Evolutionary conservation across 2,329 filamentous ascomycete species (phyloP).

Genomic region (Aspergillus sp.): DNA sequence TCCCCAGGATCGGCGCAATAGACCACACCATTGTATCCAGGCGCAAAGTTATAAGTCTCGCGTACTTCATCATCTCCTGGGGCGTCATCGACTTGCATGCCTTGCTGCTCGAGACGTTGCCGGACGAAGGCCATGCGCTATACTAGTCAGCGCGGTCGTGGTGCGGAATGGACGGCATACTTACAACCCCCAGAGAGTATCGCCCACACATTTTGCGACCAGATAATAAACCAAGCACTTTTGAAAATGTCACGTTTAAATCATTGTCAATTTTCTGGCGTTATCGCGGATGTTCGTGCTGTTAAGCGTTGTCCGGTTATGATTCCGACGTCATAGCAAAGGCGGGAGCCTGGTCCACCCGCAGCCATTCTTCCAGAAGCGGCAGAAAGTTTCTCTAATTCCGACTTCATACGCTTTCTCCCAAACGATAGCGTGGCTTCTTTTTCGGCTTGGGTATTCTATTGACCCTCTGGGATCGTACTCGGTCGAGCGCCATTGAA

Average conservation of each 20-base stretch:
- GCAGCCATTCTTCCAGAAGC: background rate
- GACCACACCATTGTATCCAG: slow-evolving; percentile 75
- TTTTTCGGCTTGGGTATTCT: slow-evolving; percentile 1
- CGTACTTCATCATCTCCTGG: slow-evolving; percentile 64
- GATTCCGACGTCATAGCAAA: slow-evolving; percentile 22
- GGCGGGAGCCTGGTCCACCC: slow-evolving; percentile 20
- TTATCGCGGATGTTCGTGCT: background rate
- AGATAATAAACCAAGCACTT: background rate
- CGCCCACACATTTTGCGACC: slow-evolving; percentile 57
- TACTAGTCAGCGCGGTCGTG: background rate
- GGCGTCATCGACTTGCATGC: slow-evolving; percentile 65
- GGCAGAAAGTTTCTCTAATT: slow-evolving; percentile 8
- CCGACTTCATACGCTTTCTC: slow-evolving; percentile 4
- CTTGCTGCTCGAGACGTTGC: slow-evolving; percentile 63
- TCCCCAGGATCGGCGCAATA: slow-evolving; percentile 70
- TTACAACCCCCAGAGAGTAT: slow-evolving; percentile 57
- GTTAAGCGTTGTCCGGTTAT: background rate
- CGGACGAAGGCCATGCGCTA: slow-evolving; percentile 73
- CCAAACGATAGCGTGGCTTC: background rate
- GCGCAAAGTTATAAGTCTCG: slow-evolving; percentile 88
- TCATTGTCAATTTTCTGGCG: too few relatives aligned
- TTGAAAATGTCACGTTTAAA: background rate
- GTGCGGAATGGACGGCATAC: slow-evolving; percentile 16
- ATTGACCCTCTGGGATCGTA: too few relatives aligned
- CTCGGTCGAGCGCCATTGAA: background rate